Percentiles rank a stretch among this genome's conserved stretches.
Evolutionary conservation across 805 yeast genomes (phyloP).

Genomic region (Candida rishiriensis): DNA sequence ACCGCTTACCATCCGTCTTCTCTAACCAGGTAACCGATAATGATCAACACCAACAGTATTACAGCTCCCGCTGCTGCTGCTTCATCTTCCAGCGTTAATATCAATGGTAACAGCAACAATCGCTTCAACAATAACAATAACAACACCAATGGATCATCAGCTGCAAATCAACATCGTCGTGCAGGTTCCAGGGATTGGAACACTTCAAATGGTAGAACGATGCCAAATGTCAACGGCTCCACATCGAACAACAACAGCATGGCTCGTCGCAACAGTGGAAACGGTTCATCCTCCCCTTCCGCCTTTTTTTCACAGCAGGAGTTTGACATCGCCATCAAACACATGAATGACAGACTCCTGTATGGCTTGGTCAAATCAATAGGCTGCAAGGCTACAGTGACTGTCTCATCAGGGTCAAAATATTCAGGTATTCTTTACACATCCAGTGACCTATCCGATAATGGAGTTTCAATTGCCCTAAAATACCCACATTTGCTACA

Average conservation of each 20-base stretch:
- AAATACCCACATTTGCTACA: constrained; percentile 43
- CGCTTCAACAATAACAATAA: constrained; percentile 2
- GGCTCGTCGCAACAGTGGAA: constrained; percentile 1
- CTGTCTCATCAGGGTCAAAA: constrained; percentile 57
- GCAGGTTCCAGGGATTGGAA: constrained; percentile 23
- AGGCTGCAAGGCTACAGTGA: constrained; percentile 53
- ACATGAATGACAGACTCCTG: constrained; percentile 51
- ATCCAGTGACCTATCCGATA: constrained; percentile 33
- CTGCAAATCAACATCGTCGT: constrained; percentile 17
- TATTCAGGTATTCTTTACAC: constrained; percentile 57
- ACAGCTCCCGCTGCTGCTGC: too few relatives aligned
- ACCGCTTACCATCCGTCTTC: too few relatives aligned
- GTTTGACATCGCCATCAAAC: constrained; percentile 26
- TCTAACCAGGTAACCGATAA: too few relatives aligned
- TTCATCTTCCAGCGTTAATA: neutral
- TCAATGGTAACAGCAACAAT: constrained; percentile 1
- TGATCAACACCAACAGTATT: too few relatives aligned
- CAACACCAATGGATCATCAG: too few relatives aligned
- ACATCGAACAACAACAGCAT: neutral
- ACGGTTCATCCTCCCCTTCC: constrained; percentile 6
- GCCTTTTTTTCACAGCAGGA: constrained; percentile 23
- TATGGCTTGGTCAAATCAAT: constrained; percentile 54
- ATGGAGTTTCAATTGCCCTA: constrained; percentile 53
- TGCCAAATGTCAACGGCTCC: constrained; percentile 1
- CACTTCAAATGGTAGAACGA: neutral